Base-by-base conservation (phyloP, 352 stramenopile genomes). In the Globisporangium heterothallicum region DNA sequence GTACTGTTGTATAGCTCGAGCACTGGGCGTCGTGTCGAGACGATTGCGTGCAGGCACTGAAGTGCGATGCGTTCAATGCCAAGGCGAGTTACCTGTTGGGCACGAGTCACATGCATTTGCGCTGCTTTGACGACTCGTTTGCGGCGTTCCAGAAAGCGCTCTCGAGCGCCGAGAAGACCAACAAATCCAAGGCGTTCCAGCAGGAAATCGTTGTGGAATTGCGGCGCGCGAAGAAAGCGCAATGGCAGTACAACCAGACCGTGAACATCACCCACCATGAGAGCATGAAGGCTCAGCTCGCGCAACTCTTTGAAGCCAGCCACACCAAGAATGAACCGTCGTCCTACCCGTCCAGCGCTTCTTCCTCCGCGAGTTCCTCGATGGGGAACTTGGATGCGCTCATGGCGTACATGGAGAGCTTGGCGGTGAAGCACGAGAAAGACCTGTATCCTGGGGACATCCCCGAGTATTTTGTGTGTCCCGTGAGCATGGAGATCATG, bases 401-500 rank as follows among this genome's bases (percentile, higher is more conserved):
- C 40, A 80, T 84, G 67, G 71, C 64, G 8, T 89, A 87, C 38
- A 64, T 85, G 46, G 74, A 87, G 46, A 59, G 81, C 43, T 64
- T 87, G 63, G 54, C 66, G n/a, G 34, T 58, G 26, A 56, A 58
- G 24, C 70, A 70, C 40, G 78, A 86, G 59, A 60, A 57, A 24
- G 56, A 68, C 22, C 70, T 87, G 58, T 68, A 72, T 42, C 70
- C 68, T 27, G 61, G 74, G n/a, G 57, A 79, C 24, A 61, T 90
- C 3, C 82, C 82, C 18, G 79, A 92, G 53, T 89, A 89, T 41
- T 88, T 89, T 41, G 49, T 88, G 24, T 92, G 82, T 38, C 79
- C 82, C 10, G 81, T 92, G 44, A 88, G 75, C 57, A 89, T 92
- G 79, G 82, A 90, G 61, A 68, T 92, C 59, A 91, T 92, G 79